Conservation (phyloP, 2,329 filamentous ascomycete species). For the Botrytis pseudocinerea region DNA sequence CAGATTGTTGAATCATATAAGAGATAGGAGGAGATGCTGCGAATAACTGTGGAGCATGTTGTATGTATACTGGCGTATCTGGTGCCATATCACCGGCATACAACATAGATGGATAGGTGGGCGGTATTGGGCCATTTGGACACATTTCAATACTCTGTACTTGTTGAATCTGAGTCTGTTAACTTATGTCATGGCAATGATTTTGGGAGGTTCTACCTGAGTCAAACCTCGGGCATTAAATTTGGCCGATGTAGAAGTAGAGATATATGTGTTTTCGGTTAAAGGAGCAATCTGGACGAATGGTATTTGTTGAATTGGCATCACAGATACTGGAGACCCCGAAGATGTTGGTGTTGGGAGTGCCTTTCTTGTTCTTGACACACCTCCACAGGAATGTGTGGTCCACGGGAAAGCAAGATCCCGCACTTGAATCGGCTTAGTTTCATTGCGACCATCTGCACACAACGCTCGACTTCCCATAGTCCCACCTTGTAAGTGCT, state of each 20-base stretch:
- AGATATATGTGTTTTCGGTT: background rate
- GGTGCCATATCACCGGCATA: slow-evolving; percentile 24
- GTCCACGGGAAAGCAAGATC: slow-evolving; percentile 7
- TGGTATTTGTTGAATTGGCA: background rate
- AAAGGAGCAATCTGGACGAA: background rate
- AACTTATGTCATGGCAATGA: background rate
- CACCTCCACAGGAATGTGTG: background rate
- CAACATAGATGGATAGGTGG: background rate
- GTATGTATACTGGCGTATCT: slow-evolving; percentile 18
- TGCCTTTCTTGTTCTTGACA: background rate
- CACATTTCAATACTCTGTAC: background rate
- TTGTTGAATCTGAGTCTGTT: background rate
- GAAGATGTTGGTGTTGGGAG: background rate
- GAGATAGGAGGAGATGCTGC: background rate
- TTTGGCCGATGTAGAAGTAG: background rate
- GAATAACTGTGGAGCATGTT: background rate
- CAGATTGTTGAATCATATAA: background rate
- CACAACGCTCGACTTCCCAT: slow-evolving; percentile 29
- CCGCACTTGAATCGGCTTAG: slow-evolving; percentile 25
- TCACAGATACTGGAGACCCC: background rate
- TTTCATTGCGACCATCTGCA: slow-evolving; percentile 36
- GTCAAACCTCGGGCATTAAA: background rate
- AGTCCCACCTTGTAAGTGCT: slow-evolving; percentile 30
- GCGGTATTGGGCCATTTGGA: background rate
- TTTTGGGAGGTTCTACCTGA: background rate